phyloP scores from a whole-genome alignment of 345 rosid species.

The Salix viminalis region DNA sequence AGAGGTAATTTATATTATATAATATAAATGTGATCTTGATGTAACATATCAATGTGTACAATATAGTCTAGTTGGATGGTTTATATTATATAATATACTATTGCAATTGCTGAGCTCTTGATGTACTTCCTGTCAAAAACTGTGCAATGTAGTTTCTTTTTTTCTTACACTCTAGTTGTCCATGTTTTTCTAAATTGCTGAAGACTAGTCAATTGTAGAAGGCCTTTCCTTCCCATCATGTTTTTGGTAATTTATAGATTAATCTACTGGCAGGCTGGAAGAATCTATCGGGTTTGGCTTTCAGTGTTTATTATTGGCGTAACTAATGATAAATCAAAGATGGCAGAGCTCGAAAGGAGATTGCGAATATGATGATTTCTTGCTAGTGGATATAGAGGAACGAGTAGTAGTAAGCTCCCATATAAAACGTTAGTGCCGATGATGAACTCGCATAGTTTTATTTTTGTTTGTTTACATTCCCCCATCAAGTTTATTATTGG shows the following conservation, averaged over 20 bases:
- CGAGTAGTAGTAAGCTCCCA: constrained; percentile 96
- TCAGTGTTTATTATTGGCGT: constrained; percentile 77
- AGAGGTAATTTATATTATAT: neutral
- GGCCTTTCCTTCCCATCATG: neutral
- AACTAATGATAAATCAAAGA: constrained; percentile 51
- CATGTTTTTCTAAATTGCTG: neutral
- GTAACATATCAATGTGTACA: neutral
- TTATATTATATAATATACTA: neutral
- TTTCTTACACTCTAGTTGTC: neutral
- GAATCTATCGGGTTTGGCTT: constrained; percentile 79
- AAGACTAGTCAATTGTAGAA: neutral
- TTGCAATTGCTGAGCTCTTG: neutral
- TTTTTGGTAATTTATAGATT: neutral
- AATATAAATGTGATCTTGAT: neutral
- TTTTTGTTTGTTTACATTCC: neutral
- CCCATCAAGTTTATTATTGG: neutral
- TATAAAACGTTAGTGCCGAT: constrained; percentile 84
- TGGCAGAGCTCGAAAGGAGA: constrained; percentile 63
- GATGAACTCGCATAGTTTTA: neutral
- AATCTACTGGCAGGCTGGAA: constrained; percentile 54
- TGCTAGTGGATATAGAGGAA: constrained; percentile 85
- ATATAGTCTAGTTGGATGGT: neutral
- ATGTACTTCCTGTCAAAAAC: neutral
- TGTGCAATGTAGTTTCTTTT: neutral
- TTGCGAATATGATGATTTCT: constrained; percentile 78